Conservation (phyloP, 1,139 yeast genomes). For the Insectozyma bohioensis region DNA sequence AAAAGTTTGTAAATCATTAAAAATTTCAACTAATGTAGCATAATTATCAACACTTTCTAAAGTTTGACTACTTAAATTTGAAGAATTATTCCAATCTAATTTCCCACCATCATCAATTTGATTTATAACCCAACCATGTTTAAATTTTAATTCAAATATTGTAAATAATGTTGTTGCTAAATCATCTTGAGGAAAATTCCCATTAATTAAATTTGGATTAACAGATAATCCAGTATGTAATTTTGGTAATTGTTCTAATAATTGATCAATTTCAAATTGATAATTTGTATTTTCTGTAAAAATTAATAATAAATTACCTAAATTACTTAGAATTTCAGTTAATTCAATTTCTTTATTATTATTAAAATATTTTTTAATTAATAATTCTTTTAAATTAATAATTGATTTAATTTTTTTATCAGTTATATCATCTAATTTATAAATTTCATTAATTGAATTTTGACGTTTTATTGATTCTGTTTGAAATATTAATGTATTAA, state of each 20-base stretch:
- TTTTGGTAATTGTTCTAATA: conserved; percentile 56
- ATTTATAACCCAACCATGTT: conserved; percentile 54
- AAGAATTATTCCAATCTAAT: conserved; percentile 14
- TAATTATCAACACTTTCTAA: conserved; percentile 18
- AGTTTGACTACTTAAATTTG: neutral
- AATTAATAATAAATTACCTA: conserved; percentile 45
- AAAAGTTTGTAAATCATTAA: conserved; percentile 36
- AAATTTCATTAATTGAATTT: conserved; percentile 1
- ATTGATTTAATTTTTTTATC: conserved; percentile 15
- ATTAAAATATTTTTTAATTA: conserved; percentile 19
- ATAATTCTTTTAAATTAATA: conserved; percentile 24
- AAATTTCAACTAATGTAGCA: conserved; percentile 20
- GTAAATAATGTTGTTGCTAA: conserved; percentile 36
- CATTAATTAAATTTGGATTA: conserved; percentile 65
- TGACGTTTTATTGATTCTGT: conserved; percentile 1
- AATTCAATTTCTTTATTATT: conserved; percentile 24
- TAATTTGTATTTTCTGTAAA: conserved; percentile 17
- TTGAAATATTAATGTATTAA: conserved; percentile 47
- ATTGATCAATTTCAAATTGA: conserved; percentile 28
- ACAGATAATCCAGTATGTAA: conserved; percentile 74
- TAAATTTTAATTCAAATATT: conserved; percentile 40
- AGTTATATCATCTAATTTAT: neutral
- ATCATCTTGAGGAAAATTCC: conserved; percentile 50
- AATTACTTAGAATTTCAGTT: conserved; percentile 36
- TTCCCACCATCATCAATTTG: conserved; percentile 20